Percentiles rank a stretch among this genome's conserved stretches.
phyloP scores from a whole-genome alignment of 768 basidiomycete genomes.

The Solioccasus polychromus region DNA sequence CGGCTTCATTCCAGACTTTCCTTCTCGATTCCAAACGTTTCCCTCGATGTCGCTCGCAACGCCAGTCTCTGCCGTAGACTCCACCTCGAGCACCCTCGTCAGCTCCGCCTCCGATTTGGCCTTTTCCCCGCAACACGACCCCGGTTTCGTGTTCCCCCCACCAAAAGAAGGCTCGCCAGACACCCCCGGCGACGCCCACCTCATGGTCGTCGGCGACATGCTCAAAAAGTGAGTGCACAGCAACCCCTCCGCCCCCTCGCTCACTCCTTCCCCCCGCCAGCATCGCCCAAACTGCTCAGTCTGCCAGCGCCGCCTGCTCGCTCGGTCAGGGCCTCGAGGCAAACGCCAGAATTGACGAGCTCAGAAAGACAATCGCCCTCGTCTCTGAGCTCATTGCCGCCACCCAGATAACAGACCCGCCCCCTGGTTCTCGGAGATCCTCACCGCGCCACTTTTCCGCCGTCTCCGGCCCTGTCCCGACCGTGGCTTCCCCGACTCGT shows the following conservation, averaged over 20 bases:
- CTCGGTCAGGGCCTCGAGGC: constrained; percentile 46
- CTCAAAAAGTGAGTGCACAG: constrained; percentile 45
- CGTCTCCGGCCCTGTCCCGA: constrained; percentile 35
- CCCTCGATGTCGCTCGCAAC: constrained; percentile 9
- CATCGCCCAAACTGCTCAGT: constrained; percentile 59
- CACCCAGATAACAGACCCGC: constrained; percentile 36
- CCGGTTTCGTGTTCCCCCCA: constrained; percentile 24
- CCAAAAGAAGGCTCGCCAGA: constrained; percentile 29
- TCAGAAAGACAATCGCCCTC: constrained; percentile 51
- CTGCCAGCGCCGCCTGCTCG: constrained; percentile 51
- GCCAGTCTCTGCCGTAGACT: constrained; percentile 15
- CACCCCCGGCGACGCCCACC: constrained; percentile 41
- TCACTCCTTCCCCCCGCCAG: constrained; percentile 35
- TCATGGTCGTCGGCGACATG: constrained; percentile 49
- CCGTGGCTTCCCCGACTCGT: constrained; percentile 18
- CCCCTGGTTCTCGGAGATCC: constrained; percentile 31
- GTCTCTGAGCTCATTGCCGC: constrained; percentile 54
- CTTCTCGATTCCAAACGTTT: constrained; percentile 5
- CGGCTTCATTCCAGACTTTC: constrained; percentile 38
- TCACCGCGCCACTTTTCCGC: constrained; percentile 24
- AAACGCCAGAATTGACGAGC: constrained; percentile 50
- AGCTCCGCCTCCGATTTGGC: constrained; percentile 23
- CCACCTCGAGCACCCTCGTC: constrained; percentile 18
- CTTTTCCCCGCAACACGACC: constrained; percentile 25
- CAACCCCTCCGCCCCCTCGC: constrained; percentile 10